Percentiles rank a stretch among this genome's conserved stretches.
Conservation (phyloP, 441 rosid species). For the California macrophylla region DNA sequence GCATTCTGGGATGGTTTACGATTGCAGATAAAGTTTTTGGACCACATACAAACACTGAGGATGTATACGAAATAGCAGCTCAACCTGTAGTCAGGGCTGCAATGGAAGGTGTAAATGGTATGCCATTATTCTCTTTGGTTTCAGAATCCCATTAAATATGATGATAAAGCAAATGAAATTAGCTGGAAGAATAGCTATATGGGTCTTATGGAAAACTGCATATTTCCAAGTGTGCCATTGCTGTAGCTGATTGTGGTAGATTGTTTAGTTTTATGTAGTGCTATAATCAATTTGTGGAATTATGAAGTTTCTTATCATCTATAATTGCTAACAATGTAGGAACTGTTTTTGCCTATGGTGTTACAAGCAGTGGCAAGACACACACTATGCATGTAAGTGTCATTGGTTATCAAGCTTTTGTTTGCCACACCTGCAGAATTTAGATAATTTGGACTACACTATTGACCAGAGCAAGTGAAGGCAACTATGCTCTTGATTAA, state of each 20-base stretch:
- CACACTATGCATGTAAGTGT: constrained; percentile 93
- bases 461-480: neutral
- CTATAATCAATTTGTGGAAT: neutral
- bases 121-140: constrained; percentile 12
- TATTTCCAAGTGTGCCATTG: neutral
- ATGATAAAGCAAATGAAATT: neutral
- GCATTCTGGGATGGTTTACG: constrained; percentile 4
- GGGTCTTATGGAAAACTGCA: neutral
- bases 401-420: neutral
- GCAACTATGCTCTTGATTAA: neutral
- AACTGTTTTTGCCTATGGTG: constrained; percentile 97
- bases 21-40: constrained; percentile 86
- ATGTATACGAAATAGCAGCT: constrained; percentile 88
- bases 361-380: constrained; percentile 98
- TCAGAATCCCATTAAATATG: constrained; percentile 1
- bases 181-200: neutral
- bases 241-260: neutral
- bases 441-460: neutral
- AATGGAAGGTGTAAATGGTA: constrained; percentile 98
- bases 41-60: constrained; percentile 62
- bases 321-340: constrained; percentile 40
- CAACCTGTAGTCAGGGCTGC: constrained; percentile 91
- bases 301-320: neutral
- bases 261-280: neutral
- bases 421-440: neutral